These are phyloP conservation scores for Hanseniaspora pseudoguilliermondii DNA, from an alignment of 805 yeast genomes.

Conservation along the genomic window DNA sequence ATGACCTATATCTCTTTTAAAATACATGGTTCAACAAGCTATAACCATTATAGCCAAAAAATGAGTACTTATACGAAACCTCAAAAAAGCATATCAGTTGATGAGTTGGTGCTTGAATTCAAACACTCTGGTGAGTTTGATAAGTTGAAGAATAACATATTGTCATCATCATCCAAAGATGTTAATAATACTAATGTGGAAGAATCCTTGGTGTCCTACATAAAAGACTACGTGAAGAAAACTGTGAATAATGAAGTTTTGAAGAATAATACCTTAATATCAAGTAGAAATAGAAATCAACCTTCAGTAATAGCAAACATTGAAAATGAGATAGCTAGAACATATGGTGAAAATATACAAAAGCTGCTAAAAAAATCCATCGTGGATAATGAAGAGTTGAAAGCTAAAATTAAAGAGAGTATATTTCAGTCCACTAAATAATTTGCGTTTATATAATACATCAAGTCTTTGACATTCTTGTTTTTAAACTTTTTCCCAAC, in stretches of 20 bases:
- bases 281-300: constrained; percentile 20
- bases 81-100: not conserved
- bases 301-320: constrained; percentile 26
- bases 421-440: constrained; percentile 12
- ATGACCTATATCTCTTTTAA: too few species aligned
- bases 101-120: constrained; percentile 22
- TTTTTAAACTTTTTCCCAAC: constrained; percentile 75
- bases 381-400: constrained; percentile 17
- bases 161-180: constrained; percentile 14
- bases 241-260: constrained; percentile 24
- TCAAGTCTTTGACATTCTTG: constrained; percentile 53
- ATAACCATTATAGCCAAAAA: not conserved
- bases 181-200: not conserved
- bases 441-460: constrained; percentile 19
- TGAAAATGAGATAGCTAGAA: constrained; percentile 24
- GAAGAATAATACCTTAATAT: constrained; percentile 23
- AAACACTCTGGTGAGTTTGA: constrained; percentile 27
- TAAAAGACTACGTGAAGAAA: constrained; percentile 17
- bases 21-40: not conserved
- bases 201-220: not conserved
- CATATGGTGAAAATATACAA: constrained; percentile 18
- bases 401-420: constrained; percentile 17
- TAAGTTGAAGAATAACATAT: constrained; percentile 21
- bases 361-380: constrained; percentile 17
- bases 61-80: not conserved